Percentiles rank a stretch among this genome's conserved stretches.
Evolutionary conservation across 305 asterid genomes (phyloP).

Genomic region (Fraxinus velutina): DNA sequence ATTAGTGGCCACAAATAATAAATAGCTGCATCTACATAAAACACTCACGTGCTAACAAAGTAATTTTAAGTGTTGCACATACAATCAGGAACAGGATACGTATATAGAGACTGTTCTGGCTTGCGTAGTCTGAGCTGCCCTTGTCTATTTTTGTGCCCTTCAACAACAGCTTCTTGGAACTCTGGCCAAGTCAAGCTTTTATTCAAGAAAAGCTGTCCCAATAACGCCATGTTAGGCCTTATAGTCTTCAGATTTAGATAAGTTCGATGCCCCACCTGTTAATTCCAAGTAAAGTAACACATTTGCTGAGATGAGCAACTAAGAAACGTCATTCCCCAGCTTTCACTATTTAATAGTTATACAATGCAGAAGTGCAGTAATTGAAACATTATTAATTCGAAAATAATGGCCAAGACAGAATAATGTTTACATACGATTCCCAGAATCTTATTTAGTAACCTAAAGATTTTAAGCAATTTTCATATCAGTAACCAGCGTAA

Average conservation of each 20-base stretch:
- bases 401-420: not conserved
- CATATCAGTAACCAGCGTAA: not conserved
- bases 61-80: slow-evolving; percentile 60
- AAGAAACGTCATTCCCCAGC: not conserved
- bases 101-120: slow-evolving; percentile 69
- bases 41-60: not conserved
- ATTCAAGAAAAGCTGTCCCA: slow-evolving; percentile 81
- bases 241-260: slow-evolving; percentile 77
- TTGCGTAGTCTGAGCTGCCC: slow-evolving; percentile 76
- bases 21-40: slow-evolving; percentile 9
- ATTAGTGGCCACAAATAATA: slow-evolving; percentile 28
- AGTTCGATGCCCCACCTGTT: slow-evolving; percentile 86
- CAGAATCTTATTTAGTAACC: not conserved
- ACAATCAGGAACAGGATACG: slow-evolving; percentile 95
- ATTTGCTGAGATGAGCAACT: not conserved
- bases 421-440: not conserved
- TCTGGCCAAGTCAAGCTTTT: slow-evolving; percentile 76
- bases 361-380: not conserved
- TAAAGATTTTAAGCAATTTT: not conserved
- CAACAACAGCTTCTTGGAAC: slow-evolving; percentile 55
- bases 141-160: slow-evolving; percentile 81
- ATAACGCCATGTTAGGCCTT: slow-evolving; percentile 75
- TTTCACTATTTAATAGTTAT: not conserved
- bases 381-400: not conserved
- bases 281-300: slow-evolving; percentile 5